These are phyloP conservation scores for Cucumis melo DNA, from an alignment of 306 rosid species.

Conservation along the genomic window DNA sequence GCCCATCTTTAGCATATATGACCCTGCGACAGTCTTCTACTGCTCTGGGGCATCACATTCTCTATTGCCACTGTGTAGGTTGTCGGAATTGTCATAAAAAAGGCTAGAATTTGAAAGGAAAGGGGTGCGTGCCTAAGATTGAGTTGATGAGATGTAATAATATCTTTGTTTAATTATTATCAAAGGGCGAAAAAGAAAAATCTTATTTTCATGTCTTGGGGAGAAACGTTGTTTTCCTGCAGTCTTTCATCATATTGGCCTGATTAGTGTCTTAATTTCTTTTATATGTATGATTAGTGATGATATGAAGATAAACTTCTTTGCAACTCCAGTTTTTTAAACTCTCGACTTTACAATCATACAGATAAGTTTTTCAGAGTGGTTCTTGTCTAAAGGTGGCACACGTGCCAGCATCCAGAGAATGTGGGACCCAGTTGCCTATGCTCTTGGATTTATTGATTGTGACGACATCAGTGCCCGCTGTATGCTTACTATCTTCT, in stretches of 20 bases:
- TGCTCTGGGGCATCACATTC: conserved; percentile 31
- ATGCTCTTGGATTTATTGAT: conserved; percentile 97
- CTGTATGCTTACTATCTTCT: conserved; percentile 97
- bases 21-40: conserved; percentile 47
- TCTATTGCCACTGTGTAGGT: conserved; percentile 48
- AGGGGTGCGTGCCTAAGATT: not conserved
- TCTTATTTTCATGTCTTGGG: not conserved
- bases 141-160: not conserved
- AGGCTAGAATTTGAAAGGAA: too few relatives aligned
- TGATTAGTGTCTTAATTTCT: not conserved
- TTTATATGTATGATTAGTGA: not conserved
- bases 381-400: conserved; percentile 99
- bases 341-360: not conserved
- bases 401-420: conserved; percentile 68
- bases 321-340: not conserved
- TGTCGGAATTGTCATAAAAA: conserved; percentile 14
- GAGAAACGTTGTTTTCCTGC: not conserved
- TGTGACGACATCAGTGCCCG: conserved; percentile 98
- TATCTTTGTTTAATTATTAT: conserved; percentile 5
- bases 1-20: conserved; percentile 71
- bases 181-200: not conserved
- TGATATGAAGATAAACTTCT: not conserved
- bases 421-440: conserved; percentile 99
- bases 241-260: not conserved
- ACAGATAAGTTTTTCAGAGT: conserved; percentile 94